phyloP scores from a whole-genome alignment of 2,329 filamentous ascomycete species.

The Bipolaris bicolor region DNA sequence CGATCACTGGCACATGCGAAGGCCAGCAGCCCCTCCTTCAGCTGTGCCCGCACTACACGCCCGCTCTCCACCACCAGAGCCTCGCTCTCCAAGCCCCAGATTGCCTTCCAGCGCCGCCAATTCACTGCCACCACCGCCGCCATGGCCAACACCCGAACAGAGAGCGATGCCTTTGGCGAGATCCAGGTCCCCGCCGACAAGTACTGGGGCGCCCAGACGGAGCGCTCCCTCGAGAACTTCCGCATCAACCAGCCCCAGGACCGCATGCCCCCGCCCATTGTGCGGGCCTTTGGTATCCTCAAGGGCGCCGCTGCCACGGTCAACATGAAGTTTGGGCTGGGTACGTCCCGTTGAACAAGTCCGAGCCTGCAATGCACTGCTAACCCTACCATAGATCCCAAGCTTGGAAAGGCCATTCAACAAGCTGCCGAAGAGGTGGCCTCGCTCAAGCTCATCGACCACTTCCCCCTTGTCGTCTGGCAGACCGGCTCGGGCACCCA shows the following conservation, averaged over 20 bases:
- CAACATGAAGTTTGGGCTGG: conserved; percentile 91
- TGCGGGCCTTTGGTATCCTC: conserved; percentile 93
- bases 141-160: conserved; percentile 69
- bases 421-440: conserved; percentile 93
- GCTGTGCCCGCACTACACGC: conserved; percentile 29
- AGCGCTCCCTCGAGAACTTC: conserved; percentile 97
- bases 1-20: conserved; percentile 47
- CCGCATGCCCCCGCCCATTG: conserved; percentile 91
- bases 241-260: conserved; percentile 99
- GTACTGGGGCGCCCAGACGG: conserved; percentile 98
- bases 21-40: conserved; percentile 40
- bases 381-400: conserved; percentile 68
- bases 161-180: conserved; percentile 98
- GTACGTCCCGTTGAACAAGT: conserved; percentile 56
- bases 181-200: conserved; percentile 89
- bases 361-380: conserved; percentile 9
- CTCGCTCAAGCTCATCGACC: conserved; percentile 89
- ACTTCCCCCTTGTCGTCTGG: conserved; percentile 99
- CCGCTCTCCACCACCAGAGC: conserved; percentile 36
- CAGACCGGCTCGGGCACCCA: conserved; percentile 98
- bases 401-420: conserved; percentile 90
- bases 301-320: conserved; percentile 96
- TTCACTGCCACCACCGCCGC: conserved; percentile 43
- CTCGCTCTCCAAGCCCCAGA: conserved; percentile 28
- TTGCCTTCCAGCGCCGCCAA: conserved; percentile 32